Base-by-base conservation (phyloP, 163 green algal species). In the Chloromonas sp. region DNA sequence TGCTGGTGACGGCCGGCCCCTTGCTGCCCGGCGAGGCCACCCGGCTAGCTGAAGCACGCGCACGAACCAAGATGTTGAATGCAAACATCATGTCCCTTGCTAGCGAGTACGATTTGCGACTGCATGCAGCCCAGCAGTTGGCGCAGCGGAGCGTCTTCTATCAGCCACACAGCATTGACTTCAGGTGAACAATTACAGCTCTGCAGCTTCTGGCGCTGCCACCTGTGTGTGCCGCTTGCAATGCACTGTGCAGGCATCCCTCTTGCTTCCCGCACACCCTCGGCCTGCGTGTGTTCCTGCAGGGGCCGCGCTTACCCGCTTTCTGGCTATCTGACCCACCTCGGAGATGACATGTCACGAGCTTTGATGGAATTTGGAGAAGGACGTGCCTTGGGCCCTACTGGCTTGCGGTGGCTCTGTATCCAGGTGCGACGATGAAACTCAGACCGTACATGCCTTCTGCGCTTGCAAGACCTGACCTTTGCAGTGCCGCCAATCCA, bases 261-360 rank as follows among this genome's bases (percentile, higher is more conserved):
- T 5, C 11, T 74, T 11, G 66, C 66, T 5, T 74, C 5, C 66
- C 66, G 5, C 5, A 74, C 11, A 11, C 5, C 66, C 11, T 74
- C 36, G 36, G 66, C 66, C 11, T 78, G 86, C 71, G 86, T 89
- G 3, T 66, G 87, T 81, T 1, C 60, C 83, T n/a, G 86, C 66
- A 92, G 95, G 36, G 97, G 97, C 2, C 93, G 97, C 58, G 97
- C 96, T n/a, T 99, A 99, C 89, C 95, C 97, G 1, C 96, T 99
- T 88, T 96, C 98, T 88, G 95, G 95, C 1, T 91, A 98, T 92
- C 91, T 99, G 62, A 97, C 98, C 85, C 97, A 99, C 91, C 88
- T 99, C 81, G 96, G 96, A 1, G 89, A 92, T 5, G 97, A 99
- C 90, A 77, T 94, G n/a, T 84, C 81, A 0, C 93, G 97, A 14